Conservation (phyloP, 1,284 basidiomycete species). For the Cutaneotrichosporon cavernicola region DNA sequence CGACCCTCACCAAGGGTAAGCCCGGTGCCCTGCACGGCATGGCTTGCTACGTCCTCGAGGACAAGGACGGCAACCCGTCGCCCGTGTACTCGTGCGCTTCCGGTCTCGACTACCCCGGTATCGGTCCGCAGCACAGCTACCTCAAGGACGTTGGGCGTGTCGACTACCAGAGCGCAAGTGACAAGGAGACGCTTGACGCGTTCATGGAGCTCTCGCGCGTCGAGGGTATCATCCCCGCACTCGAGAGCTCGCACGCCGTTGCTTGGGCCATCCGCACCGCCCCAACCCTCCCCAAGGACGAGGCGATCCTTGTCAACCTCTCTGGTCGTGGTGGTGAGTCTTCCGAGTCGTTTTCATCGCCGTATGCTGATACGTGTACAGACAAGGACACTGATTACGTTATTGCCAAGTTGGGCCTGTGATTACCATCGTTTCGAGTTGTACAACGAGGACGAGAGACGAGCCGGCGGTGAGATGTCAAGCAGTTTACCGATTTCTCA, state of each 20-base stretch:
- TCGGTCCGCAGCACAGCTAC: slow-evolving; percentile 95
- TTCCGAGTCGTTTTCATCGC: neutral
- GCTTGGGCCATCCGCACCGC: slow-evolving; percentile 86
- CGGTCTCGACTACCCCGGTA: slow-evolving; percentile 32
- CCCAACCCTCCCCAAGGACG: slow-evolving; percentile 75
- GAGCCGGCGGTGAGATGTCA: neutral
- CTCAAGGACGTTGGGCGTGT: slow-evolving; percentile 91
- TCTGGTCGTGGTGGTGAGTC: slow-evolving; percentile 20
- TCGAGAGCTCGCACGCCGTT: slow-evolving; percentile 94
- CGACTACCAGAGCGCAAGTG: slow-evolving; percentile 88
- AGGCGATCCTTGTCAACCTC: slow-evolving; percentile 72
- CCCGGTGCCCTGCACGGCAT: slow-evolving; percentile 94
- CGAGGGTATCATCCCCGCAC: slow-evolving; percentile 96
- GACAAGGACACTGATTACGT: slow-evolving; percentile 27
- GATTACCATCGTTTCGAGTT: neutral
- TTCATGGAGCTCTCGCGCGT: slow-evolving; percentile 87
- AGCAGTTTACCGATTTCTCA: neutral
- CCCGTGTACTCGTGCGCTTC: slow-evolving; percentile 91
- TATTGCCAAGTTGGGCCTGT: neutral
- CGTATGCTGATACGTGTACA: neutral
- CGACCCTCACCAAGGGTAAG: slow-evolving; percentile 83
- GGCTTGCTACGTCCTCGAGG: slow-evolving; percentile 90
- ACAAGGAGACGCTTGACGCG: slow-evolving; percentile 87
- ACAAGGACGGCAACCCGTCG: slow-evolving; percentile 82
- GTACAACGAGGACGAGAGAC: slow-evolving; percentile 4